Conservation (phyloP, 208 protist species). For the Trypanosoma mega region DNA sequence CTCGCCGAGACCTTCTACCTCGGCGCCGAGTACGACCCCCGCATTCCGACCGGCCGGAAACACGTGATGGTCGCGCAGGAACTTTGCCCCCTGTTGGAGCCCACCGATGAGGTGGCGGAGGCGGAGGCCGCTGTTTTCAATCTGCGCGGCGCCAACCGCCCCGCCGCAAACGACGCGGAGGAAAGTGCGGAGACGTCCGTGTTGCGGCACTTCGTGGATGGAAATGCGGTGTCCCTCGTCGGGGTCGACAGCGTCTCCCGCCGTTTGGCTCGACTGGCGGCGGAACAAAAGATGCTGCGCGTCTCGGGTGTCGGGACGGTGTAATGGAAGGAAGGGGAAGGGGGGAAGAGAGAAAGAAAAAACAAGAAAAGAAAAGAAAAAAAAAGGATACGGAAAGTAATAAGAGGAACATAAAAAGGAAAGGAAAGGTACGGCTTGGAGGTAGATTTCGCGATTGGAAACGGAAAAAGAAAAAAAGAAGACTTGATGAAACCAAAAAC, state of each 20-base stretch:
- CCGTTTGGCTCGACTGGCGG: constrained; percentile 50
- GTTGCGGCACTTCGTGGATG: constrained; percentile 60
- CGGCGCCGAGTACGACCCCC: constrained; percentile 70
- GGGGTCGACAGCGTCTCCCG: constrained; percentile 41
- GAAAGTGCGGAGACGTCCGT: constrained; percentile 34
- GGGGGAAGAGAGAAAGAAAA: constrained; percentile 28
- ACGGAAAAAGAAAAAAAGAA: too few relatives aligned
- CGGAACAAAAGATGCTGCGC: constrained; percentile 45
- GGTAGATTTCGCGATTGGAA: too few relatives aligned
- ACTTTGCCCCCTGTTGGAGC: constrained; percentile 18
- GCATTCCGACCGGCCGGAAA: constrained; percentile 52
- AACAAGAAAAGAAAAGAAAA: constrained; percentile 14
- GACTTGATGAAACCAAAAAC: too few relatives aligned
- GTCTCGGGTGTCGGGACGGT: constrained; percentile 33
- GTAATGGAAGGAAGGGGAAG: constrained; percentile 36
- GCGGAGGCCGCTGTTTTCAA: not conserved
- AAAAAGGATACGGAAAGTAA: too few relatives aligned
- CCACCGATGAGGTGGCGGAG: constrained; percentile 8
- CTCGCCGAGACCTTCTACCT: constrained; percentile 92
- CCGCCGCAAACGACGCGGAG: constrained; percentile 16
- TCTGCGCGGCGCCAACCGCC: too few relatives aligned
- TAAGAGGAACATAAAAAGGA: too few relatives aligned
- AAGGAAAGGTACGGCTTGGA: too few relatives aligned
- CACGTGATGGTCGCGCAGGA: constrained; percentile 55
- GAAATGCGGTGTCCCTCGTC: constrained; percentile 35